Base-by-base conservation (phyloP, 1,284 basidiomycete species). In the Microbotryum silenes-acaulis region DNA sequence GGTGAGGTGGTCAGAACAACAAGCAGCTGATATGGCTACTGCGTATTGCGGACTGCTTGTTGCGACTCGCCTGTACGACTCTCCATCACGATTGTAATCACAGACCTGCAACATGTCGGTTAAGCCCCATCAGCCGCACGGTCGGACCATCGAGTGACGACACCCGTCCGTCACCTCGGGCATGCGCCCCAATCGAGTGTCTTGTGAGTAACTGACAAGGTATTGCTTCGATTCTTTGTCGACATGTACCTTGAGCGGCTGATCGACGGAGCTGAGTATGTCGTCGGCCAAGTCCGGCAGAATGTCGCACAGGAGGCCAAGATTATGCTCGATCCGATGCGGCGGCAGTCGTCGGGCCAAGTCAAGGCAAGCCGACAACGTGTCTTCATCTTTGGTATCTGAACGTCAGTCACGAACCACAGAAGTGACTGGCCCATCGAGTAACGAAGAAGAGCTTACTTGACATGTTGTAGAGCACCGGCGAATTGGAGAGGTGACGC, bases 41-140 rank as follows among this genome's bases (percentile, higher is more conserved):
- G 9, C 33, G 1, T 53, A 18, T 12, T 33, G n/a, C 37, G 27
- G 27, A 27, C 27, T 27, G 27, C 27, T 6, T 27, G 1, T 27
- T 27, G 5, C 27, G 18, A 70, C 80, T 62, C 69, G 91, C 91
- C 93, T 81, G 78, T 91, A 96, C 72, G 88, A 89, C 73, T 96
- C 91, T 4, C 92, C 93, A 73, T 98, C 96, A 42, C 91, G 81
- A 78, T 98, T 98, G 75, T 98, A 99, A 76, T 98, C 96, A 57
- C 67, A 69, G 1, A 60, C 55, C 67, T 68, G 55, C n/a, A 3
- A 20, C 20, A 50, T 50, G 29, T 23, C 10, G 29, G 10, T 21
- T 3, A 50, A 23, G 21, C 2, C 48, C 21, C 23, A 23, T 29
- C 21, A 23, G 48, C 14, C 23, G 29, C 8, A n/a, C 48, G 18